A percentile compares a stretch with the other conserved stretches of the same genome.
These are phyloP conservation scores for Cladophialophora yegresii DNA, from an alignment of 2,329 filamentous ascomycete species.

Conservation along the genomic window DNA sequence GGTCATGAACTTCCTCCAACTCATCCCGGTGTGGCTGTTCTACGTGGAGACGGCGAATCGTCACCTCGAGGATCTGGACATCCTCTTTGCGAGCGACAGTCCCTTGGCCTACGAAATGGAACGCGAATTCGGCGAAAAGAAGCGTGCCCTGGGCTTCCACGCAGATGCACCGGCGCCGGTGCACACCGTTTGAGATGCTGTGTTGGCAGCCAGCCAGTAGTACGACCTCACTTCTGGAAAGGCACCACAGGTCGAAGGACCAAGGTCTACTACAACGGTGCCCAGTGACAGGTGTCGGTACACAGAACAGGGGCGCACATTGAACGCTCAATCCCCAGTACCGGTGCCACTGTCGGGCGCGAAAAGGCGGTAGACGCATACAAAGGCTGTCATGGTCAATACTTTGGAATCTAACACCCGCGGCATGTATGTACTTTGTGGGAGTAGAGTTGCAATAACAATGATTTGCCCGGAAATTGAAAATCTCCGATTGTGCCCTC, in stretches of 20 bases:
- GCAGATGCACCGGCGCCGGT: neutral
- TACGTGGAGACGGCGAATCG: slow-evolving; percentile 44
- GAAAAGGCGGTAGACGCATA: neutral
- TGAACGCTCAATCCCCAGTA: slow-evolving; percentile 7
- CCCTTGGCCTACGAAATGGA: slow-evolving; percentile 37
- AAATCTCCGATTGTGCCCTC: slow-evolving; percentile 4
- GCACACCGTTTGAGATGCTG: too few relatives aligned
- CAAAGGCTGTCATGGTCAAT: slow-evolving; percentile 6
- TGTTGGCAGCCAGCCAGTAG: neutral
- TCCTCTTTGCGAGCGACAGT: slow-evolving; percentile 38
- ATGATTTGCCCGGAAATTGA: slow-evolving; percentile 11
- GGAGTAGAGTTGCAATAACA: slow-evolving; percentile 6
- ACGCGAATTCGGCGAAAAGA: slow-evolving; percentile 27
- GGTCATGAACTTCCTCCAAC: slow-evolving; percentile 38
- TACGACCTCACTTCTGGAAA: slow-evolving; percentile 3
- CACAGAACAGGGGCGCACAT: slow-evolving; percentile 3
- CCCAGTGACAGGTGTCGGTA: neutral
- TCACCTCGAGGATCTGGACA: slow-evolving; percentile 42
- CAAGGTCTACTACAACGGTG: too few relatives aligned
- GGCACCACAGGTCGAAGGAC: neutral
- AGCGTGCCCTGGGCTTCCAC: slow-evolving; percentile 4
- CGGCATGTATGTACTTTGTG: slow-evolving; percentile 6
- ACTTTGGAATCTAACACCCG: neutral
- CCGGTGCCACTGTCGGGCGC: slow-evolving; percentile 5
- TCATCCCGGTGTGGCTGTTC: slow-evolving; percentile 41